phyloP scores from a whole-genome alignment of 257 asterid genomes.

The Fraxinus anomala region DNA sequence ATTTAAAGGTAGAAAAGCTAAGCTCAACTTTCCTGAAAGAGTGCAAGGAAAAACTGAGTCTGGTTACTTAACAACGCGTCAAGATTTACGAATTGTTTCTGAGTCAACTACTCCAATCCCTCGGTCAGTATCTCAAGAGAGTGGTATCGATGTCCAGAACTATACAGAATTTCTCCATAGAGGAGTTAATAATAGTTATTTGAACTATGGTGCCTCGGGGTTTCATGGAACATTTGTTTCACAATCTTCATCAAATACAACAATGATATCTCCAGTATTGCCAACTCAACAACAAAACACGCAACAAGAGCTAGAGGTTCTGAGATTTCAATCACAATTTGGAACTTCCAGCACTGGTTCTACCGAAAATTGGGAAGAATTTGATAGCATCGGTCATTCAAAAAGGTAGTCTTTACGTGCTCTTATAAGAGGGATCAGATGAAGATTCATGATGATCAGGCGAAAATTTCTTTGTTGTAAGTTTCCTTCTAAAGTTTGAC shows the following conservation, averaged over 20 bases:
- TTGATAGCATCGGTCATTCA: constrained; percentile 20
- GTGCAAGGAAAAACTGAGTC: constrained; percentile 52
- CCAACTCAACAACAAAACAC: constrained; percentile 23
- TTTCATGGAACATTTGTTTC: constrained; percentile 30
- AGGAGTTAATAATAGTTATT: not conserved
- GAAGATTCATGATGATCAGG: not conserved
- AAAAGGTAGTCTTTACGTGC: constrained; percentile 30
- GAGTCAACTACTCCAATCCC: not conserved
- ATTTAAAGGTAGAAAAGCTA: constrained; percentile 87
- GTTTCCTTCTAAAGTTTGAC: not conserved
- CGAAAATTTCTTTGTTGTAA: not conserved
- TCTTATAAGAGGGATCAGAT: constrained; percentile 11
- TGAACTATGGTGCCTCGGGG: constrained; percentile 20
- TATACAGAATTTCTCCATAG: constrained; percentile 38
- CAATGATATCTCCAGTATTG: constrained; percentile 2
- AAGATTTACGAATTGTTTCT: not conserved
- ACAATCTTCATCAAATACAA: constrained; percentile 32
- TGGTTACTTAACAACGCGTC: constrained; percentile 35
- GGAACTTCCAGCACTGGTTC: constrained; percentile 34
- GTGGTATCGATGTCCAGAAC: constrained; percentile 27
- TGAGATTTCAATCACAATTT: constrained; percentile 33
- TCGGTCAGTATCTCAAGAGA: constrained; percentile 17
- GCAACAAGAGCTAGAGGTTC: constrained; percentile 29
- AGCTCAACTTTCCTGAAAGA: constrained; percentile 82
- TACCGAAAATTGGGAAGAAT: constrained; percentile 39